Evolutionary conservation across 2,329 filamentous ascomycete species (phyloP).

Genomic region (Talaromyces albobiverticillius): DNA sequence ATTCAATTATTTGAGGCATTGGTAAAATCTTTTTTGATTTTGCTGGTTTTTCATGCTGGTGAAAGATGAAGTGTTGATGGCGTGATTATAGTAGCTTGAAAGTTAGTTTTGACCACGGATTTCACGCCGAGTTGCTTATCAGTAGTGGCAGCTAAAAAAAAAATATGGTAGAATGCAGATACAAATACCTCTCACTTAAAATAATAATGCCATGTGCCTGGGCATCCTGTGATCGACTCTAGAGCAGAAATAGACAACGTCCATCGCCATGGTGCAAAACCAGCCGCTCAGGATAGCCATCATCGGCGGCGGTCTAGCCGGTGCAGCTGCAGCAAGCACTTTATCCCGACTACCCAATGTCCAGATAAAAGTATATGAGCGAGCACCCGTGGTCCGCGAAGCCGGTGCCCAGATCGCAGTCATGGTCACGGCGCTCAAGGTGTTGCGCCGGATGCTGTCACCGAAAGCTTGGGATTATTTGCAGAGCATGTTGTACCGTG

Average conservation of each 20-base stretch:
- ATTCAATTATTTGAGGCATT: too few species aligned
- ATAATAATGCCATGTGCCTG: too few species aligned
- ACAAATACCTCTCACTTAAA: too few species aligned
- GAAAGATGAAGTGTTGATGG: neutral
- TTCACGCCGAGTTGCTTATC: neutral
- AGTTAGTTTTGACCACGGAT: neutral
- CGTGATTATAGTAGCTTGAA: too few species aligned
- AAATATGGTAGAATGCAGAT: too few species aligned
- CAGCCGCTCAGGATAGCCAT: neutral
- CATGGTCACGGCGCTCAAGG: neutral
- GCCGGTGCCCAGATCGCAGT: neutral
- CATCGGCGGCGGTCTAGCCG: neutral
- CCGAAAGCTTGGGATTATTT: neutral
- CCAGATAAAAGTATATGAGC: neutral
- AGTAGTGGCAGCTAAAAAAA: too few species aligned
- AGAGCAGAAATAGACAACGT: too few species aligned
- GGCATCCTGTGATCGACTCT: too few species aligned
- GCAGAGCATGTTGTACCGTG: neutral
- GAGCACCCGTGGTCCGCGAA: neutral
- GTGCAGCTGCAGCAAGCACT: neutral
- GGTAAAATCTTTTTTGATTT: too few species aligned
- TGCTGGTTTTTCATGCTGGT: too few species aligned
- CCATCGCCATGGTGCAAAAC: too few species aligned
- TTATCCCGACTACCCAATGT: constrained; percentile 1
- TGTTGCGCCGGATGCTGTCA: neutral